These are phyloP conservation scores for Cladophialophora exuberans DNA, from an alignment of 2,329 filamentous ascomycete genomes.

Conservation along the genomic window DNA sequence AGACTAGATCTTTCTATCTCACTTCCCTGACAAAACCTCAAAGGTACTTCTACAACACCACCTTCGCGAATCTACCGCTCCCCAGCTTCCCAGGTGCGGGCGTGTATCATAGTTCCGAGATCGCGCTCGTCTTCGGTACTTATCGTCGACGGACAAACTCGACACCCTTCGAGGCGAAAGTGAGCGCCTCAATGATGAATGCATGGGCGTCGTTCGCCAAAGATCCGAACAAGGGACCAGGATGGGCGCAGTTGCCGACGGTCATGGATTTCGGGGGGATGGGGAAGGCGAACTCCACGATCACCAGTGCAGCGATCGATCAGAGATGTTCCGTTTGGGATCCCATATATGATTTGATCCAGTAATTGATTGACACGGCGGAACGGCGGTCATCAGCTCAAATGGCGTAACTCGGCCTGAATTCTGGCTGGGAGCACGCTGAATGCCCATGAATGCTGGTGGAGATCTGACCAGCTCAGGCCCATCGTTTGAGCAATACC, in stretches of 20 bases:
- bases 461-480: too few species aligned
- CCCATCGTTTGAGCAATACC: too few species aligned
- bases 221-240: conserved; percentile 8
- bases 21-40: conserved; percentile 23
- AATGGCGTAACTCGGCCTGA: too few species aligned
- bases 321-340: neutral
- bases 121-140: conserved; percentile 37
- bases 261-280: neutral
- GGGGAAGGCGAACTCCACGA: neutral
- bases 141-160: conserved; percentile 29
- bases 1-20: neutral
- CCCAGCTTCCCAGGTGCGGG: conserved; percentile 32
- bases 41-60: conserved; percentile 39
- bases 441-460: too few species aligned
- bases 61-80: conserved; percentile 34
- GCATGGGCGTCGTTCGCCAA: conserved; percentile 16
- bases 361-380: too few species aligned
- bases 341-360: neutral
- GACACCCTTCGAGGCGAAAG: conserved; percentile 1
- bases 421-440: too few species aligned
- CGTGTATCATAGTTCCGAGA: conserved; percentile 41
- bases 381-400: too few species aligned
- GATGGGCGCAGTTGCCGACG: conserved; percentile 8
- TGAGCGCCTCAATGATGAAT: conserved; percentile 34
- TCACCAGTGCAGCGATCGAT: neutral